These are phyloP conservation scores for Zygosaccharomyces pseudobailii DNA, from an alignment of 1,139 yeast genomes.

Conservation along the genomic window DNA sequence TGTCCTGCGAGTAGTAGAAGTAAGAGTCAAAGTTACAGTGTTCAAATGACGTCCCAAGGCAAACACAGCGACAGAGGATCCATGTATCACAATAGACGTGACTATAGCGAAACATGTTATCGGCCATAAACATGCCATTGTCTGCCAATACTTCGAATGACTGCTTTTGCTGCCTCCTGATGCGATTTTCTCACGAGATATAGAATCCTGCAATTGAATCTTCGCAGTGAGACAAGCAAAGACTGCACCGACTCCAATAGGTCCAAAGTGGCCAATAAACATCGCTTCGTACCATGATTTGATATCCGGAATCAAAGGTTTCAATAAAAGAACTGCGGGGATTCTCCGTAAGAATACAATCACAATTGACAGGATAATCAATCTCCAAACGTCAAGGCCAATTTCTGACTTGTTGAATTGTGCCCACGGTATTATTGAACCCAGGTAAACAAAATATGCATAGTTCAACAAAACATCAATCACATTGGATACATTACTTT, in stretches of 20 bases:
- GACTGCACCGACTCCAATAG: conserved; percentile 96
- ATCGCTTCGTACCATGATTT: conserved; percentile 94
- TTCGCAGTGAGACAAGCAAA: conserved; percentile 85
- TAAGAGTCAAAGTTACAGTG: conserved; percentile 88
- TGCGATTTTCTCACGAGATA: conserved; percentile 55
- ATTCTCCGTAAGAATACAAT: conserved; percentile 75
- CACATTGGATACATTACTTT: conserved; percentile 87
- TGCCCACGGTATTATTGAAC: conserved; percentile 92
- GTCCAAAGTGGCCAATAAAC: conserved; percentile 97
- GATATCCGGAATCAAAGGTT: conserved; percentile 82
- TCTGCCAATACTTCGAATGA: conserved; percentile 61
- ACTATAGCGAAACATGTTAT: conserved; percentile 78
- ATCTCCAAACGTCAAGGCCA: conserved; percentile 81
- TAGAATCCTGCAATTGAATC: conserved; percentile 61
- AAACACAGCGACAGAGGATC: conserved; percentile 92
- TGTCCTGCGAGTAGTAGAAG: conserved; percentile 68
- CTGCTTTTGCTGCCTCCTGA: conserved; percentile 49
- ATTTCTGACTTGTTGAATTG: conserved; percentile 61
- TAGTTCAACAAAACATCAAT: conserved; percentile 79
- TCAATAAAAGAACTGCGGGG: conserved; percentile 77
- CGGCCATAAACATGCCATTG: conserved; percentile 85
- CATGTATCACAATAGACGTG: conserved; percentile 87
- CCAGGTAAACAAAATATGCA: conserved; percentile 88
- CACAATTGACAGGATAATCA: conserved; percentile 78
- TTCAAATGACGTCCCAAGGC: conserved; percentile 84